A percentile compares a stretch with the other conserved stretches of the same genome.
Conservation (phyloP, 179 eudicot species). For the Sideroxylon spinosum region DNA sequence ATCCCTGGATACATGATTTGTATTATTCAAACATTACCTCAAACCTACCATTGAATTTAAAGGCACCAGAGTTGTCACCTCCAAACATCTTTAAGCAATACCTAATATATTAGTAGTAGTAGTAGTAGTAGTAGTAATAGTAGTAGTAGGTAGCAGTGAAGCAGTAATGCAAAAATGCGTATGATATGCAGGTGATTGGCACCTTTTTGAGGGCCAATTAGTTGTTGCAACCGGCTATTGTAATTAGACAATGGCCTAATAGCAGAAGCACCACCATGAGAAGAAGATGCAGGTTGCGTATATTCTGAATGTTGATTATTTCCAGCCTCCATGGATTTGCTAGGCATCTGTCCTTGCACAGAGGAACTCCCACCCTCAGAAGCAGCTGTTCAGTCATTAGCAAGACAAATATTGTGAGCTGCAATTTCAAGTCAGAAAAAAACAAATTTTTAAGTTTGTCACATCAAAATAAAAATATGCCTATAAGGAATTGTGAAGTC, state of each 20-base stretch:
- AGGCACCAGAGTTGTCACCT: neutral
- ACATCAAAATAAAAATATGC: neutral
- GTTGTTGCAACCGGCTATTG: conserved; percentile 30
- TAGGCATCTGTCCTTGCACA: conserved; percentile 21
- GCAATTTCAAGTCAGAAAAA: neutral
- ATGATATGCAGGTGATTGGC: neutral
- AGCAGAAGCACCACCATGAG: conserved; percentile 23
- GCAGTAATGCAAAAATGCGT: neutral
- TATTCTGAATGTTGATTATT: conserved; percentile 31
- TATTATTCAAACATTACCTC: neutral
- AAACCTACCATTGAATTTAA: neutral
- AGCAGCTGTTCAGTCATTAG: conserved; percentile 15
- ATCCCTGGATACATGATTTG: neutral
- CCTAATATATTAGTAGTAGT: neutral
- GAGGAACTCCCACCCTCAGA: conserved; percentile 23
- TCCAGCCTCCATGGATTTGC: conserved; percentile 25
- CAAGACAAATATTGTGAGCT: conserved; percentile 14
- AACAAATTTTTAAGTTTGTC: neutral
- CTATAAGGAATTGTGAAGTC: conserved; percentile 3
- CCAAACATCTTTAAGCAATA: neutral
- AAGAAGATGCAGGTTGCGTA: conserved; percentile 21
- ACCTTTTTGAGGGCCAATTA: conserved; percentile 40
- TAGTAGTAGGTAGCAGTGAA: neutral
- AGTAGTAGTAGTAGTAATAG: neutral
- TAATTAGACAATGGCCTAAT: conserved; percentile 35